Base-by-base conservation (phyloP, 805 yeast species). In the Candida coleopterorum region DNA sequence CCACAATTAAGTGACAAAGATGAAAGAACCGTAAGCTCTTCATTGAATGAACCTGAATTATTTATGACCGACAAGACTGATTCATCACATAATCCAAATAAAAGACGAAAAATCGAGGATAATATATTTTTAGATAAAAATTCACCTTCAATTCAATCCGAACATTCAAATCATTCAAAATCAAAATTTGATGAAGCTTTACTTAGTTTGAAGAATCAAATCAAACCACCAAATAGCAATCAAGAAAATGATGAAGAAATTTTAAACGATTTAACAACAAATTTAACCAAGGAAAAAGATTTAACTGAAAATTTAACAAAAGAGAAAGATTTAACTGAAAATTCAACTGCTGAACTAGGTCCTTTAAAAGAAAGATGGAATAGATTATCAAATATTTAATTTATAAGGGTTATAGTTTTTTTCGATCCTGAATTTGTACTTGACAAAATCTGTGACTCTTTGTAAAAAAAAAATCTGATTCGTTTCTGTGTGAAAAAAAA, bases 111-210 rank as follows among this genome's bases (percentile, higher is more conserved):
- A 24, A 14, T 21, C 14, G 18, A 31, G n/a, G 58, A 54, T 17
- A 63, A 64, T 38, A 62, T 64, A 10, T 64, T 65, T 38, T 46
- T 62, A 35, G 69, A 62, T 18, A 48, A 36, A 11, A 34, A 39
- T 22, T 25, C 43, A 22, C 34, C 34, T n/a, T 23, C 24, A 15
- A 23, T n/a, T 17, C 15, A 16, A 4, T 23, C 28, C 39, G 36
- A 33, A 9, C 12, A 25, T 18, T 16, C 30, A 35, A 38, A 43
- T 37, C 42, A 42, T 30, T 30, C 36, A 9, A 37, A 31, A 33
- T 58, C 67, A 6, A 54, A 59, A 27, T 60, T 64, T 38, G 64
- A 60, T 29, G 64, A 55, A 30, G 58, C 60, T 4, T 29, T 39
- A 4, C 3, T 15, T 10, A 32, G 28, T 24, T 27, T 29, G 18